Conservation (phyloP, 768 basidiomycete genomes). For the Amanita rubescens region DNA sequence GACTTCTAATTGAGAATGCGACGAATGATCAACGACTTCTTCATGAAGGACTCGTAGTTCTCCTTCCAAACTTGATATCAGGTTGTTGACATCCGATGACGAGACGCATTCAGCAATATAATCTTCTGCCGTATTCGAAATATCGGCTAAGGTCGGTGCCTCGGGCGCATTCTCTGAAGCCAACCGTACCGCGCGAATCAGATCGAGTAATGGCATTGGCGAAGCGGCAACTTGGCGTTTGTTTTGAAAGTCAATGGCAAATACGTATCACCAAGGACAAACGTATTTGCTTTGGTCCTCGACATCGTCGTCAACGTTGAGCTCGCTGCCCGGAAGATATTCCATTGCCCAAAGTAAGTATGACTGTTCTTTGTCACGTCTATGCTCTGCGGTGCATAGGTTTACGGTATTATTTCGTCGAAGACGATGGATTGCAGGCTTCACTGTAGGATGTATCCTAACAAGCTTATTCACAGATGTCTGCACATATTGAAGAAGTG, state of each 20-base stretch:
- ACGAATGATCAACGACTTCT: constrained; percentile 57
- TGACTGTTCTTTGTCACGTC: neutral
- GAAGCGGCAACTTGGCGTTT: constrained; percentile 18
- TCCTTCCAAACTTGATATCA: constrained; percentile 50
- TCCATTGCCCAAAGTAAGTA: constrained; percentile 1
- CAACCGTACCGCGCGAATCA: constrained; percentile 47
- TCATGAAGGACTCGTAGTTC: constrained; percentile 59
- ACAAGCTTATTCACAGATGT: constrained; percentile 43
- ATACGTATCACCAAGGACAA: constrained; percentile 23
- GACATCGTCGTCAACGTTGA: constrained; percentile 30
- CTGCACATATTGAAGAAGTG: constrained; percentile 80
- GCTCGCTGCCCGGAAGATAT: constrained; percentile 19
- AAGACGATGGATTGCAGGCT: constrained; percentile 27
- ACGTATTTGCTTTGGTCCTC: constrained; percentile 19
- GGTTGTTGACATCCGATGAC: constrained; percentile 35
- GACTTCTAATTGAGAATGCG: constrained; percentile 52
- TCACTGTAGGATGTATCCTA: constrained; percentile 23
- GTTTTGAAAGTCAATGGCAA: constrained; percentile 16
- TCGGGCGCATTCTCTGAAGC: constrained; percentile 49
- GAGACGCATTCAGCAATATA: constrained; percentile 46
- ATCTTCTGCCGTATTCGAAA: constrained; percentile 44
- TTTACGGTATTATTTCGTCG: neutral
- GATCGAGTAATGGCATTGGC: constrained; percentile 11
- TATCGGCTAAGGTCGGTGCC: constrained; percentile 39
- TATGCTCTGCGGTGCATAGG: neutral